Base-by-base conservation (phyloP, 306 rosid species). In the Sindora glabra region DNA sequence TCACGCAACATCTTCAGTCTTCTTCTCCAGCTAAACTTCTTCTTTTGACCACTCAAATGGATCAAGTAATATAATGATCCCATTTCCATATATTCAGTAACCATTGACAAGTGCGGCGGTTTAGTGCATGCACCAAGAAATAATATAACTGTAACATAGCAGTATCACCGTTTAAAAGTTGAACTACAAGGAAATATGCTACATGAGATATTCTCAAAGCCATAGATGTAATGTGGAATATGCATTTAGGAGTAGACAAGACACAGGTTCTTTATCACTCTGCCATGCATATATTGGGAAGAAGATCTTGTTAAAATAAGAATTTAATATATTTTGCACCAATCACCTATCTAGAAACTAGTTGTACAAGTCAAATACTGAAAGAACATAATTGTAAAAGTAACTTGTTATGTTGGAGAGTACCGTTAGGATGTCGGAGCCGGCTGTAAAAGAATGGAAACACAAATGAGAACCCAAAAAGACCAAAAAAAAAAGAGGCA, bases 341-440 rank as follows among this genome's bases (percentile, higher is more conserved):
- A n/a, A n/a, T n/a, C n/a, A n/a, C 6, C 14, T 13, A 36, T 26
- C 27, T 27, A 51, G 30, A 64, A 62, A 62, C 53, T 30, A 26
- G 34, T 62, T 53, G 38, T 47, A 69, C 46, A 73, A 33, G 57
- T 46, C 17, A 61, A 70, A 42, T 32, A 21, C 22, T 44, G 37
- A 58, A 67, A 45, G n/a, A 39, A 17, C 53, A 74, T 4, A 56
- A 62, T 37, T 73, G 53, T 41, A 62, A 34, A 30, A 47, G 59
- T 24, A 71, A 46, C 62, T n/a, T 48, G 65, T n/a, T 48, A 59
- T 45, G 69, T 51, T 23, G 24, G 67, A 48, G 46, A 60, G 64
- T 89, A 94, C 99, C 99, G 71, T 89, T 89, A 53, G 99, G 99
- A 84, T 94, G 99, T 67, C 97, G 88, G 64, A 94, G 96, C 59